Evolutionary conservation across 345 rosid genomes (phyloP).

Genomic region (Euphorbia lathyris): DNA sequence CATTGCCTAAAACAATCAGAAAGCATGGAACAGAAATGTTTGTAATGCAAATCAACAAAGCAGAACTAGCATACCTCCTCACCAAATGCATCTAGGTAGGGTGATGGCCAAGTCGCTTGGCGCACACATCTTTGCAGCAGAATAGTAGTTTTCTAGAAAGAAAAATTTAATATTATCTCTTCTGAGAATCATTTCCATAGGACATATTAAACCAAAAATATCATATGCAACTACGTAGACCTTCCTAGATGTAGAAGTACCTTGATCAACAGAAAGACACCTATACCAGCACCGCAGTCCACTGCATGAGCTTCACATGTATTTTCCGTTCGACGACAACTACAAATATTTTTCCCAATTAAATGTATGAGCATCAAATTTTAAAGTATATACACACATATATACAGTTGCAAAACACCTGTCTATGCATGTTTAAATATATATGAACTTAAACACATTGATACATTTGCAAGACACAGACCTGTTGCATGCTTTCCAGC

Average conservation of each 20-base stretch:
- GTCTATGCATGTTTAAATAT: neutral
- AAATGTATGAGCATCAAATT: neutral
- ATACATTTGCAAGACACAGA: constrained; percentile 24
- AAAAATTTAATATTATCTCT: constrained; percentile 13
- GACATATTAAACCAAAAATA: constrained; percentile 2
- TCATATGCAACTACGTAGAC: neutral
- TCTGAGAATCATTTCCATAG: constrained; percentile 6
- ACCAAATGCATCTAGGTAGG: constrained; percentile 86
- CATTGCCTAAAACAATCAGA: neutral
- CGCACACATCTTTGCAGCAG: constrained; percentile 75
- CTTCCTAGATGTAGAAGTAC: constrained; percentile 28
- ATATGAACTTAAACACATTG: neutral
- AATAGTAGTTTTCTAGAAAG: constrained; percentile 68
- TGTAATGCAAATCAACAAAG: neutral
- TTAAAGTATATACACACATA: neutral
- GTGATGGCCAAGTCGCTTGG: constrained; percentile 92
- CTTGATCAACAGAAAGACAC: constrained; percentile 79
- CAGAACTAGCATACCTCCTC: constrained; percentile 66
- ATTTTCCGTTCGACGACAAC: constrained; percentile 45
- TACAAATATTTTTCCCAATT: neutral
- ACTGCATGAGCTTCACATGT: constrained; percentile 66
- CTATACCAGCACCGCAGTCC: constrained; percentile 79
- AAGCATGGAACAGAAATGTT: neutral
- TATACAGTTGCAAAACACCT: neutral
- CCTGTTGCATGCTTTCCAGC: constrained; percentile 89